Conservation (phyloP, 768 basidiomycete species). For the Boletus rubropictus region DNA sequence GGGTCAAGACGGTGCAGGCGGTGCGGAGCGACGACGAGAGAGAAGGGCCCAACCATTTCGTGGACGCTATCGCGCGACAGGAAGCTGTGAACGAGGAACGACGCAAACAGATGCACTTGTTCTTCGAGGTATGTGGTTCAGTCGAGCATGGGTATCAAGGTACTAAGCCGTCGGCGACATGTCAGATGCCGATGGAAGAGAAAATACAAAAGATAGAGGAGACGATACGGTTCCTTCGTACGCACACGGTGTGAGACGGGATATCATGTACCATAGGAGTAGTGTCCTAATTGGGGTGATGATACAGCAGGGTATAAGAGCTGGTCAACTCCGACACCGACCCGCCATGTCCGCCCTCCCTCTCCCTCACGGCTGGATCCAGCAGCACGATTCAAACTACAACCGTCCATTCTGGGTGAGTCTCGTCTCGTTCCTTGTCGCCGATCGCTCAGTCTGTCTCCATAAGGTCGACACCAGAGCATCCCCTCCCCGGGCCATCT, state of each 20-base stretch:
- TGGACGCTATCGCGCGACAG: slow-evolving; percentile 42
- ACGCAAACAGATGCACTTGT: slow-evolving; percentile 43
- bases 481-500: slow-evolving; percentile 59
- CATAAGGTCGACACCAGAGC: slow-evolving; percentile 58
- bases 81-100: slow-evolving; percentile 36
- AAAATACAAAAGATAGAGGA: slow-evolving; percentile 50
- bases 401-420: slow-evolving; percentile 48
- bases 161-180: slow-evolving; percentile 1
- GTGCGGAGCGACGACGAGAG: slow-evolving; percentile 1
- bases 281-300: slow-evolving; percentile 2
- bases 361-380: slow-evolving; percentile 55
- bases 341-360: slow-evolving; percentile 28
- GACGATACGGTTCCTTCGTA: slow-evolving; percentile 38
- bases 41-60: slow-evolving; percentile 33
- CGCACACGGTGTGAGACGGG: slow-evolving; percentile 3
- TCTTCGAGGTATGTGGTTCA: slow-evolving; percentile 39
- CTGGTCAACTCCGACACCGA: background rate
- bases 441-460: background rate
- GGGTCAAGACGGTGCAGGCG: background rate
- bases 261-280: background rate
- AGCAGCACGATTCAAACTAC: slow-evolving; percentile 39
- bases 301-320: background rate
- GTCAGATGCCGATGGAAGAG: slow-evolving; percentile 51
- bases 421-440: background rate
- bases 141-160: background rate